Evolutionary conservation across 768 basidiomycete genomes (phyloP).

Genomic region (Pulveroboletus sp.): DNA sequence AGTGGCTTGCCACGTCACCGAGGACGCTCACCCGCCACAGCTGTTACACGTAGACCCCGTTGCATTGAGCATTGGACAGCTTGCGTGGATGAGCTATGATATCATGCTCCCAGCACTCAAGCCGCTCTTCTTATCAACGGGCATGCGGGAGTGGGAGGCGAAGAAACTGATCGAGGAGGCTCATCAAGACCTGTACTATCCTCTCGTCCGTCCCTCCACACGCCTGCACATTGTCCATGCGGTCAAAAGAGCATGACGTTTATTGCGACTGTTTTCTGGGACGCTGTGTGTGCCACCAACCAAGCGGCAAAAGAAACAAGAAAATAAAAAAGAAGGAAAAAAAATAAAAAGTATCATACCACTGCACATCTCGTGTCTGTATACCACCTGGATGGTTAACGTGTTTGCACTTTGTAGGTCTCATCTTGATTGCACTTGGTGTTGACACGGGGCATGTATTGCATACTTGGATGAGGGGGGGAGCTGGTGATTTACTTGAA

Average conservation of each 20-base stretch:
- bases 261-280: slow-evolving; percentile 9
- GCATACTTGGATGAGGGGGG: not conserved
- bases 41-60: slow-evolving; percentile 42
- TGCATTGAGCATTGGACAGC: slow-evolving; percentile 59
- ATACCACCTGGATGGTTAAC: slow-evolving; percentile 67
- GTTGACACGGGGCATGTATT: slow-evolving; percentile 7
- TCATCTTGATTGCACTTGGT: slow-evolving; percentile 4
- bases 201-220: slow-evolving; percentile 45
- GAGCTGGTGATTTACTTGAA: not conserved
- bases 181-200: slow-evolving; percentile 61
- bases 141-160: slow-evolving; percentile 49
- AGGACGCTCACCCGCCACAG: slow-evolving; percentile 8
- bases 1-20: slow-evolving; percentile 9
- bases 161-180: slow-evolving; percentile 56
- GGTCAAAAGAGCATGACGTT: slow-evolving; percentile 26
- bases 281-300: slow-evolving; percentile 12
- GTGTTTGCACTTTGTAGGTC: slow-evolving; percentile 67
- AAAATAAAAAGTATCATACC: slow-evolving; percentile 27
- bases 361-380: slow-evolving; percentile 9
- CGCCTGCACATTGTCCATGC: slow-evolving; percentile 60
- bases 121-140: slow-evolving; percentile 52
- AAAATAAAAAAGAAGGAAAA: not conserved
- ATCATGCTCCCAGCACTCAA: slow-evolving; percentile 58
- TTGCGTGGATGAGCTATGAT: slow-evolving; percentile 73
- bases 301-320: not conserved